Evolutionary conservation across 2,329 filamentous ascomycete species (phyloP), one percentile per base, ranked within the genome.

Genomic region (Pyrenochaeta sp.): DNA sequence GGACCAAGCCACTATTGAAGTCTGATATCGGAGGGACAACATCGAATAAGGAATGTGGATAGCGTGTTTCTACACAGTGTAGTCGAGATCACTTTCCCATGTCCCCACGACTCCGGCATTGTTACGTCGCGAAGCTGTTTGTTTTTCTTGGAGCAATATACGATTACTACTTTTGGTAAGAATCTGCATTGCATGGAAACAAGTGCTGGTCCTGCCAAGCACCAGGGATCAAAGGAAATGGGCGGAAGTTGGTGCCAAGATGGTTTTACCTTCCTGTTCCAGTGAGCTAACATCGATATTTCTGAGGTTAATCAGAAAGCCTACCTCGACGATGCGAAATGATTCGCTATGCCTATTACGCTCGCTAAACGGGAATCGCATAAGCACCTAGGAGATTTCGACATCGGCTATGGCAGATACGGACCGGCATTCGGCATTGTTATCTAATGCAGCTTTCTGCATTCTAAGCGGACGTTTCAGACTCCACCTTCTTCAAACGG

Each of bases 31-130:
- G 51, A 40, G 11, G 36, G 22, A 50, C 39, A 49, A 15, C 15
- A 11, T 48, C 42, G 22, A 51, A 55, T 44, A 32, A 38, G 54
- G 51, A 35, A 57, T 50, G 28, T 50, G 22, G 22, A 36, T 31
- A 42, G 19, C 7, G 11, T 31, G 10, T 10, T 41, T 6, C 7
- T 22, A 13, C n/a, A n/a, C 11, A 8, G 7, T 10, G 17, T 36
- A 17, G 6, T 11, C 8, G 27, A 30, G 41, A 7, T 40, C 35
- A 5, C 10, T 20, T 18, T 38, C 31, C 21, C 19, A 24, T 35
- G 15, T 26, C 41, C 21, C 40, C 35, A 27, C 6, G 8, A 26
- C 18, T 35, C 37, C 19, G 34, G n/a, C 11, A 17, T n/a, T 13
- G 20, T 29, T 24, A 21, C 39, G 22, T 37, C 11, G 22, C n/a